Conservation (phyloP, 108 stramenopile species). For the Chaetoceros muelleri region DNA sequence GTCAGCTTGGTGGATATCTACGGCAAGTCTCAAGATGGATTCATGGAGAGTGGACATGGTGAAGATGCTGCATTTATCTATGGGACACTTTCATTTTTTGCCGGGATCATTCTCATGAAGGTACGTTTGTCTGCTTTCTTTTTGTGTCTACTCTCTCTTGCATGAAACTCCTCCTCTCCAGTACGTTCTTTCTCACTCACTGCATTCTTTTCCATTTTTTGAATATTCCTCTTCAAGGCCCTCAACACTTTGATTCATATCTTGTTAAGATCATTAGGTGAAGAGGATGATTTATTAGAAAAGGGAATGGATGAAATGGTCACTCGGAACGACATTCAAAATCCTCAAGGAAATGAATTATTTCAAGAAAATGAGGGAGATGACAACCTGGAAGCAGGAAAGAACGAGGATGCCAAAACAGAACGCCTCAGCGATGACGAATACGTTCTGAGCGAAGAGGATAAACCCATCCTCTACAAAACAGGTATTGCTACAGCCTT, state of each 20-base stretch:
- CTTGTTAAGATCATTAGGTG: not conserved
- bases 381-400: too few species aligned
- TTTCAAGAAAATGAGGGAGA: too few species aligned
- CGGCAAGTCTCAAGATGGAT: conserved; percentile 32
- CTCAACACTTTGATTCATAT: not conserved
- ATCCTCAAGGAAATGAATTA: too few species aligned
- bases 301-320: conserved; percentile 1
- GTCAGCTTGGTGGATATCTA: conserved; percentile 76
- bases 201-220: not conserved
- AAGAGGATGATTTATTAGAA: not conserved
- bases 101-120: conserved; percentile 40
- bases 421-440: too few species aligned
- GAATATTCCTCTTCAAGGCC: not conserved
- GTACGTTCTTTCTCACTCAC: not conserved
- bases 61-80: conserved; percentile 25
- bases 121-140: conserved; percentile 25
- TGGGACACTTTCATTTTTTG: conserved; percentile 57
- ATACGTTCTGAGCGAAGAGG: not conserved
- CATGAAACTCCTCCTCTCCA: too few species aligned
- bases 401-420: too few species aligned
- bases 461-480: conserved; percentile 11
- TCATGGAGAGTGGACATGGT: conserved; percentile 3
- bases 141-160: too few species aligned
- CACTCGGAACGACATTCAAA: not conserved
- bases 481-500: conserved; percentile 66